phyloP scores from a whole-genome alignment of 140 eudicot genomes.

The Anethum foeniculum region DNA sequence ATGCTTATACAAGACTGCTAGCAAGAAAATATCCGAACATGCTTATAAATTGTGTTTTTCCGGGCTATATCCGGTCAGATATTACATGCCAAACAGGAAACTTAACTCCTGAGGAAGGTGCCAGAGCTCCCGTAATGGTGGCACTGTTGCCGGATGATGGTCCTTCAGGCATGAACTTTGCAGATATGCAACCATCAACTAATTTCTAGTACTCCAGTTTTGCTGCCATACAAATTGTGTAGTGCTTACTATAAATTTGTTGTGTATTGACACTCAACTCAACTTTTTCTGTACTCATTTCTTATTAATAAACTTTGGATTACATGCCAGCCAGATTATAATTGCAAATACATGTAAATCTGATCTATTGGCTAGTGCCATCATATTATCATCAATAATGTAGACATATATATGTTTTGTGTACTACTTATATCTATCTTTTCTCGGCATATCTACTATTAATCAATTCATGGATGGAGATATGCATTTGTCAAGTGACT shows the following conservation, averaged over 20 bases:
- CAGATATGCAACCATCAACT: slow-evolving; percentile 8
- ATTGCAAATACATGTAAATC: background rate
- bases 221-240: background rate
- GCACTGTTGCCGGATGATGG: slow-evolving; percentile 25
- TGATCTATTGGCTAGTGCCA: too few species aligned
- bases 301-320: background rate
- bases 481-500: background rate
- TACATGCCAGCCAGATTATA: background rate
- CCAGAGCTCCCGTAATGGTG: slow-evolving; percentile 23
- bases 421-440: background rate
- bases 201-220: background rate
- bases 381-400: background rate
- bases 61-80: slow-evolving; percentile 5
- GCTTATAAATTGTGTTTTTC: slow-evolving; percentile 6
- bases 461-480: too few species aligned
- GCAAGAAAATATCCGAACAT: background rate
- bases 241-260: too few species aligned
- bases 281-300: background rate
- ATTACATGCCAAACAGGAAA: background rate
- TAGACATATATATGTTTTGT: background rate
- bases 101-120: slow-evolving; percentile 23
- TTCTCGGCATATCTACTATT: too few species aligned
- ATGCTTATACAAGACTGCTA: slow-evolving; percentile 13
- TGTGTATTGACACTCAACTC: background rate
- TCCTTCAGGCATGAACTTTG: slow-evolving; percentile 19